Base-by-base conservation (phyloP, 495 filamentous ascomycete species). In the Daldinia caldariorum region DNA sequence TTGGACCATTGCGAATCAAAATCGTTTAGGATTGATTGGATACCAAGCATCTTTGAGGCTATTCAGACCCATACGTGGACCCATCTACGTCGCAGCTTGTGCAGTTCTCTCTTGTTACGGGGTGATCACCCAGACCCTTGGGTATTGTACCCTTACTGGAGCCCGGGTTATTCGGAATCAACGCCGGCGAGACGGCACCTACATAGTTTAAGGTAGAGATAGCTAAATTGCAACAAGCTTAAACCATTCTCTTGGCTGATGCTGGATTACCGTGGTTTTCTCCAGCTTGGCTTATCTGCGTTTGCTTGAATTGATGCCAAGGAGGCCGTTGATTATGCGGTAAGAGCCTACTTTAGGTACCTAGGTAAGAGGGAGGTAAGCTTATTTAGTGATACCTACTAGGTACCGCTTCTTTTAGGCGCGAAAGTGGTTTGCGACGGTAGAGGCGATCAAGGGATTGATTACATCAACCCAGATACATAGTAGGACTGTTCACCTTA, bases 31-130 rank as follows among this genome's bases (percentile, higher is more conserved):
- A 32, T 53, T 53, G 29, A 53, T 53, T 53, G 49, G 49, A 53
- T 53, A 53, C 49, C 49, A 53, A 32, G 13, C n/a, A 53, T n/a
- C 49, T 53, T 53, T 53, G 49, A 53, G 13, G 22, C 6, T 32
- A 53, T 53, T 53, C 49, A 14, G 49, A 4, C 26, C 49, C 49
- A 32, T 53, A 53, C 6, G 14, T 32, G 29, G 49, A 32, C 7
- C 49, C 49, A 53, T 53, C 14, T 53, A 7, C 49, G 26, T 53
- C 29, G 22, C 14, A 32, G 49, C 43, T 16, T 47, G 43, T 22
- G 16, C 43, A 10, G 43, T 22, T 47, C 43, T 47, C 18, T 26
- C 43, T 47, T 16, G 43, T 10, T 20, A 47, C 43, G 2, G 49
- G 49, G 2, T 53, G 22, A 53, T 53, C 49, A 29, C 7, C 22